phyloP scores from a whole-genome alignment of 2,329 filamentous ascomycete genomes.

The Apiospora phragmitis region DNA sequence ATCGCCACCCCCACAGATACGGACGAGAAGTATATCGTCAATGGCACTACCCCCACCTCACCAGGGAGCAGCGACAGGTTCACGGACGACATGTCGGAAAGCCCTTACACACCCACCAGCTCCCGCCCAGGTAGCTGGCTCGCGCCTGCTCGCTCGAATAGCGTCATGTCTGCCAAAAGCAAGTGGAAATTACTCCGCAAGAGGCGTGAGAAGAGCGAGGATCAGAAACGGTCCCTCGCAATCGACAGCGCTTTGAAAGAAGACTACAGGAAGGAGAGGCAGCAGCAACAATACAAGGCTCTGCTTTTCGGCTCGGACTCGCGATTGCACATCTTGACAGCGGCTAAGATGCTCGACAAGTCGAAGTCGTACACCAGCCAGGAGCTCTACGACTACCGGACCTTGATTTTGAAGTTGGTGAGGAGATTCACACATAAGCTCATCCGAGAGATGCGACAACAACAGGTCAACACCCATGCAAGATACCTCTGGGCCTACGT shows the following conservation, averaged over 20 bases:
- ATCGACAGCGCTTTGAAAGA: slow-evolving; percentile 10
- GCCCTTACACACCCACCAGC: neutral
- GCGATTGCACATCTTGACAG: slow-evolving; percentile 5
- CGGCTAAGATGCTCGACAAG: slow-evolving; percentile 8
- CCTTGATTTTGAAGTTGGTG: slow-evolving; percentile 6
- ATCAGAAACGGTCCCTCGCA: slow-evolving; percentile 10
- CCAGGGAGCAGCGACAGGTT: neutral
- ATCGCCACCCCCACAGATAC: neutral
- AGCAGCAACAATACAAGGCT: slow-evolving; percentile 10
- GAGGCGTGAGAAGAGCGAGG: neutral
- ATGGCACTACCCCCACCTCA: neutral
- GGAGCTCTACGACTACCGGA: slow-evolving; percentile 7
- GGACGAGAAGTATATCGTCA: slow-evolving; percentile 12
- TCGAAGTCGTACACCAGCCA: neutral
- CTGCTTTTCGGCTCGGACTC: slow-evolving; percentile 13
- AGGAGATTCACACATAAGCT: slow-evolving; percentile 1
- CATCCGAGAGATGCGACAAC: slow-evolving; percentile 6
- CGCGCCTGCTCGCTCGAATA: neutral
- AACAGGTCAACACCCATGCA: slow-evolving; percentile 5
- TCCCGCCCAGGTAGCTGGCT: neutral
- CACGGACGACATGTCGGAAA: neutral
- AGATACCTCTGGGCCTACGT: slow-evolving; percentile 13
- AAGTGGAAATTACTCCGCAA: neutral
- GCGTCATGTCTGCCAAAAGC: neutral
- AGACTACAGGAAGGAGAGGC: slow-evolving; percentile 8